Evolutionary conservation across 257 asterid species (phyloP).

Genomic region (Salvia rosmarinus): DNA sequence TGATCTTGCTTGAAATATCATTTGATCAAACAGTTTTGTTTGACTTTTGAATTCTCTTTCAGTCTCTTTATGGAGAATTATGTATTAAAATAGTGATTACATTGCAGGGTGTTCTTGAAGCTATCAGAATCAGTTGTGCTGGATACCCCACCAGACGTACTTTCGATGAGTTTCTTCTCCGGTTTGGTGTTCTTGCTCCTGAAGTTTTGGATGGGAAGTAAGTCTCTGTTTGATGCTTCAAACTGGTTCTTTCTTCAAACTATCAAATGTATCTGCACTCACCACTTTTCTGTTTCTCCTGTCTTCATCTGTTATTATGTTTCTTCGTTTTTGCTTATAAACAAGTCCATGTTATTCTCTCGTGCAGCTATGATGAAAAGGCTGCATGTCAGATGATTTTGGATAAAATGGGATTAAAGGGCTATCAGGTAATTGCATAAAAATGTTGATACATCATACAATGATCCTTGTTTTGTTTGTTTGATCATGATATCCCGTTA

Average conservation of each 20-base stretch:
- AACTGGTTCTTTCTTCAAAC: conserved; percentile 17
- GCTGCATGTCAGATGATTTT: conserved; percentile 83
- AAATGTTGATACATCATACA: background rate
- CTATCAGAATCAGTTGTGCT: conserved; percentile 98
- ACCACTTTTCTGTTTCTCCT: conserved; percentile 18
- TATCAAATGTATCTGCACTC: conserved; percentile 16
- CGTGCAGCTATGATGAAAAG: conserved; percentile 83
- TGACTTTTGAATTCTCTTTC: conserved; percentile 14
- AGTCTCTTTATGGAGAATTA: conserved; percentile 4
- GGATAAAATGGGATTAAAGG: conserved; percentile 86
- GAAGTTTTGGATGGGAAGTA: conserved; percentile 76
- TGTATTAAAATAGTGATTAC: conserved; percentile 19
- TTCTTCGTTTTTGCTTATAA: conserved; percentile 24
- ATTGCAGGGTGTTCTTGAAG: conserved; percentile 94
- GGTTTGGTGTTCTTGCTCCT: conserved; percentile 98
- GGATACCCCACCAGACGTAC: conserved; percentile 99
- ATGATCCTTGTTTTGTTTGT: conserved; percentile 9
- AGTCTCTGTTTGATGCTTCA: conserved; percentile 37
- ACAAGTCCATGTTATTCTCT: conserved; percentile 21
- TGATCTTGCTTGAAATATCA: conserved; percentile 29
- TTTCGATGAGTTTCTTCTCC: conserved; percentile 94
- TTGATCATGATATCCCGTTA: conserved; percentile 15
- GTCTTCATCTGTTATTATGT: conserved; percentile 17
- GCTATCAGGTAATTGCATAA: conserved; percentile 74
- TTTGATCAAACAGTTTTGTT: conserved; percentile 28